These are phyloP conservation scores for Diutina mesorugosa DNA, from an alignment of 1,139 yeast species.

Conservation along the genomic window DNA sequence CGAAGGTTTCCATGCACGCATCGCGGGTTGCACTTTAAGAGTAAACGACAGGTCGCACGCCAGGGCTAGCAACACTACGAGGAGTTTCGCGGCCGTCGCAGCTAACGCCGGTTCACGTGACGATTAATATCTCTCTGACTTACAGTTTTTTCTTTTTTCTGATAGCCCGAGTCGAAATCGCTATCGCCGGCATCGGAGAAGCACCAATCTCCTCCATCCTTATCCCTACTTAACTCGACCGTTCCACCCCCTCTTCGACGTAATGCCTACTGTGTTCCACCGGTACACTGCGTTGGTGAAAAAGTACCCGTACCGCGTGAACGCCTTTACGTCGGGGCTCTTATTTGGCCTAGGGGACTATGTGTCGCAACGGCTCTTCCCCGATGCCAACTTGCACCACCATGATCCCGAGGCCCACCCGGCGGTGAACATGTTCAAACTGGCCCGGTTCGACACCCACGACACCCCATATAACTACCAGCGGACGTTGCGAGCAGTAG, in stretches of 20 bases:
- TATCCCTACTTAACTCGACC: no score
- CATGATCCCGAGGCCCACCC: constrained; percentile 8
- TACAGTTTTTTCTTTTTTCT: neutral
- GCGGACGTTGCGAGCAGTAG: constrained; percentile 52
- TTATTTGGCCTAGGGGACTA: constrained; percentile 68
- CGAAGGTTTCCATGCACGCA: neutral
- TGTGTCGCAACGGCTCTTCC: constrained; percentile 52
- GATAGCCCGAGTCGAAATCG: neutral
- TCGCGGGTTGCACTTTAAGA: neutral
- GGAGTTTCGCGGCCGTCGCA: no score
- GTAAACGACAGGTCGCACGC: no score
- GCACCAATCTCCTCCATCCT: neutral
- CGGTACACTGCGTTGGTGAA: neutral
- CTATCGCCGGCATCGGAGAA: neutral
- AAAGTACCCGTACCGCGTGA: neutral
- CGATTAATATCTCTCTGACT: no score
- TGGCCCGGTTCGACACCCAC: neutral
- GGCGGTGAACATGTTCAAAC: neutral
- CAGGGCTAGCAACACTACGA: neutral
- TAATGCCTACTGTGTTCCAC: constrained; percentile 1
- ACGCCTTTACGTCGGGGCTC: constrained; percentile 32
- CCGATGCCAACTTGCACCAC: constrained; percentile 12
- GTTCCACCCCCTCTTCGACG: no score
- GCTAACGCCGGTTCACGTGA: neutral
- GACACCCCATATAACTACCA: constrained; percentile 20